A percentile compares a stretch with the other conserved stretches of the same genome.
Evolutionary conservation across 1,284 basidiomycete species (phyloP).

Genomic region (Abortiporus biennis): DNA sequence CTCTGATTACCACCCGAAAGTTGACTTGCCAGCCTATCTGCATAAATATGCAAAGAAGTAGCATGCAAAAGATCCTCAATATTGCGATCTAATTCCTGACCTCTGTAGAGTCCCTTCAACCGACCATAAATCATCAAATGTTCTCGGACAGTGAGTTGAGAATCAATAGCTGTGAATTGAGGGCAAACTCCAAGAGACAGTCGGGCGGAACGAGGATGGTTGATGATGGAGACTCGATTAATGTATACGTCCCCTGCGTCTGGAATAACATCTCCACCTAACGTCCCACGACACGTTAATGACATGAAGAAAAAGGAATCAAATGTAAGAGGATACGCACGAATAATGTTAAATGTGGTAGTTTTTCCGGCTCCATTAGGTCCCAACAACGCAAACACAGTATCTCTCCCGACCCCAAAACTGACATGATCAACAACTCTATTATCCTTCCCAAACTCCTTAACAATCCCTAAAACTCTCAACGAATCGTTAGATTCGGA

Average conservation of each 20-base stretch:
- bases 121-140: constrained; percentile 65
- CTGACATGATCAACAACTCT: constrained; percentile 71
- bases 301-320: background rate
- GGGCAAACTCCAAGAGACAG: constrained; percentile 74
- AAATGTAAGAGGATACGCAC: constrained; percentile 33
- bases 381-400: constrained; percentile 69
- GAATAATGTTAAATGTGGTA: constrained; percentile 72
- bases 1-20: constrained; percentile 79
- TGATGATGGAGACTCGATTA: constrained; percentile 55
- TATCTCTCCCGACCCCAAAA: constrained; percentile 58
- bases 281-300: background rate
- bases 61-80: constrained; percentile 54
- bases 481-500: constrained; percentile 48
- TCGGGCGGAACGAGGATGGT: constrained; percentile 53
- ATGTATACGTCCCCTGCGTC: constrained; percentile 65
- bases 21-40: constrained; percentile 65
- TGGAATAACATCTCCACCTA: constrained; percentile 57
- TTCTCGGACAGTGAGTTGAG: constrained; percentile 70
- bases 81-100: constrained; percentile 43
- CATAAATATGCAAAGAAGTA: constrained; percentile 55
- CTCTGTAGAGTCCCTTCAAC: constrained; percentile 57
- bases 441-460: constrained; percentile 44
- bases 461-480: constrained; percentile 61
- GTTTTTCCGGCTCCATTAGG: constrained; percentile 83
- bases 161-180: constrained; percentile 79